A percentile compares a stretch with the other conserved stretches of the same genome.
Evolutionary conservation across 768 basidiomycete genomes (phyloP).

Genomic region (Coprinellus aureogranulatus): DNA sequence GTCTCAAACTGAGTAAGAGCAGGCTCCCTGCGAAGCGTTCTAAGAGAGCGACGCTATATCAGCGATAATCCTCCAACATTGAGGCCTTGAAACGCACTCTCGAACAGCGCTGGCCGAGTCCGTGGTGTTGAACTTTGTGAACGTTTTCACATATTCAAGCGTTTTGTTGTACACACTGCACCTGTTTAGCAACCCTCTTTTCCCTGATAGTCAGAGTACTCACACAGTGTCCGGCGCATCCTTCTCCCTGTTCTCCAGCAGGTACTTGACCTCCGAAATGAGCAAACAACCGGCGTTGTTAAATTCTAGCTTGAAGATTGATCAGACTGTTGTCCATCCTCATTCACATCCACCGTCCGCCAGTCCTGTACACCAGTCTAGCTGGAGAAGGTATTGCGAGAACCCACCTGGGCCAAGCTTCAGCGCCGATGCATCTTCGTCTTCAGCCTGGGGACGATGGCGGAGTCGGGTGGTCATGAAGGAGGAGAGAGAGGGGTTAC

Average conservation of each 20-base stretch:
- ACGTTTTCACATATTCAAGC: slow-evolving; percentile 86
- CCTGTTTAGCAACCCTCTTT: not conserved
- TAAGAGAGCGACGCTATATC: slow-evolving; percentile 22
- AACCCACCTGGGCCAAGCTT: slow-evolving; percentile 72
- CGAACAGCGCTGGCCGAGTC: slow-evolving; percentile 84
- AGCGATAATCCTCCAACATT: not conserved
- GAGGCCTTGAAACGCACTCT: slow-evolving; percentile 52
- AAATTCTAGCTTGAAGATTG: slow-evolving; percentile 55
- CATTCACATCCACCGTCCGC: not conserved
- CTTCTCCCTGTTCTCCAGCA: slow-evolving; percentile 84
- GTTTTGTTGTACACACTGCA: slow-evolving; percentile 90
- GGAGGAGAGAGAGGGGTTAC: not conserved
- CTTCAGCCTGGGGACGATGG: slow-evolving; percentile 65
- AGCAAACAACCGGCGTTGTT: slow-evolving; percentile 88
- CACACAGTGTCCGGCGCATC: slow-evolving; percentile 86
- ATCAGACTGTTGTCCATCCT: not conserved
- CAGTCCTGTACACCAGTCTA: not conserved
- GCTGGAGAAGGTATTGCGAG: not conserved
- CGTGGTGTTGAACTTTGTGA: slow-evolving; percentile 85
- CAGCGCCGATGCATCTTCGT: slow-evolving; percentile 82
- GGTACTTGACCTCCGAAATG: slow-evolving; percentile 89
- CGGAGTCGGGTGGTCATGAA: slow-evolving; percentile 61
- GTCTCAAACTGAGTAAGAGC: slow-evolving; percentile 87
- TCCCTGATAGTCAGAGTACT: slow-evolving; percentile 18
- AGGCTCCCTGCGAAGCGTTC: slow-evolving; percentile 75